phyloP scores from a whole-genome alignment of 2,329 filamentous ascomycete genomes.

The Epichloe glyceriae region DNA sequence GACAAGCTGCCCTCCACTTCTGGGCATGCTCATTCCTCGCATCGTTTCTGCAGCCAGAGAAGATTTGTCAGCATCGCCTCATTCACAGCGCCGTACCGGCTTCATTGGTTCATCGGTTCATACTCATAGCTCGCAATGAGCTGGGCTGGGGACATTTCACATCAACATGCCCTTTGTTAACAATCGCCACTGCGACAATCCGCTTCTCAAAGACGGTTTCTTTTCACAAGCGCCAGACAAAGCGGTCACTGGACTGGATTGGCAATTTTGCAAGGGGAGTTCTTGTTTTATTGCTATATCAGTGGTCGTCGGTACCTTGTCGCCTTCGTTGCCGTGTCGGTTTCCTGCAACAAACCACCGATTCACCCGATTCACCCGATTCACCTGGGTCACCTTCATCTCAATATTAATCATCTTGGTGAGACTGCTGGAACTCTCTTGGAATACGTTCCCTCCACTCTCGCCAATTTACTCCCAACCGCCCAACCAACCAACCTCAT shows the following conservation, averaged over 20 bases:
- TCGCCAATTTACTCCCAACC: not conserved
- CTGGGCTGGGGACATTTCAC: conserved; percentile 1
- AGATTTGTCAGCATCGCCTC: not conserved
- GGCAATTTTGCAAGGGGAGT: not conserved
- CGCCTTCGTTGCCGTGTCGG: not conserved
- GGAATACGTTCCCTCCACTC: not conserved
- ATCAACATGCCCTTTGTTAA: conserved; percentile 17
- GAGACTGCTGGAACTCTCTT: not conserved
- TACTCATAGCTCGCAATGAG: not conserved
- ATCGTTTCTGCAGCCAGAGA: not conserved
- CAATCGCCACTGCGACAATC: conserved; percentile 3
- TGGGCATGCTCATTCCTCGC: not conserved
- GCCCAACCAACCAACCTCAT: not conserved
- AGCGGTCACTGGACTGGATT: not conserved
- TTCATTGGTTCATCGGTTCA: not conserved
- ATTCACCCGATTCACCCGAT: not conserved
- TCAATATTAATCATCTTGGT: not conserved
- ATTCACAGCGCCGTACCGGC: not conserved
- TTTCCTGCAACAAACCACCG: not conserved
- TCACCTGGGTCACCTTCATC: not conserved
- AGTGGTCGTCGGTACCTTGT: no score
- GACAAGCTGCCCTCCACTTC: not conserved
- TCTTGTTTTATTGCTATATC: not conserved
- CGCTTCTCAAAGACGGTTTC: conserved; percentile 4
- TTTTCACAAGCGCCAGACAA: not conserved